A percentile compares a stretch with the other conserved stretches of the same genome.
Evolutionary conservation across 805 yeast species (phyloP).

Genomic region (Kregervanrija pseudodelftensis): DNA sequence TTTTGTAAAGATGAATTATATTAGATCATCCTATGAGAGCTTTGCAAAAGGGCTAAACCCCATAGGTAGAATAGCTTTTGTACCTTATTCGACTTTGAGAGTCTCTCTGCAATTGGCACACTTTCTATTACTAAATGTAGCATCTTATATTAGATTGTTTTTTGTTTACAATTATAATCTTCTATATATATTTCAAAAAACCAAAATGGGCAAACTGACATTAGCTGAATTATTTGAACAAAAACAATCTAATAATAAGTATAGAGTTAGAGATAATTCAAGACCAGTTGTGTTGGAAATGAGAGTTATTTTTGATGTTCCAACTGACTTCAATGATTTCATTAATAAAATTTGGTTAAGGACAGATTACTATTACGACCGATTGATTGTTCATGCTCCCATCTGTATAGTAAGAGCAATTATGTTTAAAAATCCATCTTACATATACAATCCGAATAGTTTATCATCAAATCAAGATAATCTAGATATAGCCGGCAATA

Average conservation of each 20-base stretch:
- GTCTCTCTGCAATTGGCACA: slow-evolving; percentile 16
- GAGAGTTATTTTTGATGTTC: slow-evolving; percentile 20
- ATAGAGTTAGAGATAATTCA: slow-evolving; percentile 12
- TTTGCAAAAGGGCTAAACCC: slow-evolving; percentile 9
- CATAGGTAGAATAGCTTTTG: slow-evolving; percentile 16
- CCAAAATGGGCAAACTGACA: slow-evolving; percentile 16
- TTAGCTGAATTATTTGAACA: slow-evolving; percentile 17
- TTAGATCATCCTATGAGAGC: slow-evolving; percentile 3
- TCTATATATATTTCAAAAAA: slow-evolving; percentile 18
- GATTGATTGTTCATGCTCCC: slow-evolving; percentile 32
- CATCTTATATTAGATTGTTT: slow-evolving; percentile 14
- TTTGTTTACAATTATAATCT: slow-evolving; percentile 18
- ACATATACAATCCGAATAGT: background rate
- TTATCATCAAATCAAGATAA: background rate
- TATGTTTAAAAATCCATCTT: background rate
- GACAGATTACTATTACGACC: slow-evolving; percentile 33
- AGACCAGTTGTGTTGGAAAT: slow-evolving; percentile 15
- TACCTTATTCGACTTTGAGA: slow-evolving; percentile 20
- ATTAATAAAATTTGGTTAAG: slow-evolving; percentile 23
- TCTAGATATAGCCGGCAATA: background rate
- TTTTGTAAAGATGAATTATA: slow-evolving; percentile 2
- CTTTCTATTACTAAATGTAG: slow-evolving; percentile 11
- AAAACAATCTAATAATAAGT: slow-evolving; percentile 13
- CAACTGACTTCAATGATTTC: slow-evolving; percentile 12
- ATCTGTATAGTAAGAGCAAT: background rate